Percentiles rank a stretch among this genome's conserved stretches.
Conservation (phyloP, 441 rosid genomes). For the Breynia disticha region DNA sequence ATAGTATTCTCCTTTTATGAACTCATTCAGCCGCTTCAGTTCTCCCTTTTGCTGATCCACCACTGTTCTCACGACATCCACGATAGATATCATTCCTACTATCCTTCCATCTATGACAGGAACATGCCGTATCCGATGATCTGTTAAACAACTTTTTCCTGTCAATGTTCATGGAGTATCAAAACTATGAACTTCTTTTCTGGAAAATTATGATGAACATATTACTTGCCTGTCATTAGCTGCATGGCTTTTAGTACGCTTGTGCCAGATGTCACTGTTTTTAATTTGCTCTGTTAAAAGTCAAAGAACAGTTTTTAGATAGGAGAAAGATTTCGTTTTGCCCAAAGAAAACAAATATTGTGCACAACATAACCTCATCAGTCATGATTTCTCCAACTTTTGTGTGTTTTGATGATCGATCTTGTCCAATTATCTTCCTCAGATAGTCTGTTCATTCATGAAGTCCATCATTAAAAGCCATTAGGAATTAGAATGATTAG, state of each 20-base stretch:
- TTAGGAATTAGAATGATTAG: neutral
- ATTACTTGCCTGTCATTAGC: slow-evolving; percentile 68
- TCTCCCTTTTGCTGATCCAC: slow-evolving; percentile 75
- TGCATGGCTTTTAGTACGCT: slow-evolving; percentile 75
- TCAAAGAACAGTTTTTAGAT: neutral
- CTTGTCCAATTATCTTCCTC: slow-evolving; percentile 58
- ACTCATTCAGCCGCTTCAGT: slow-evolving; percentile 56
- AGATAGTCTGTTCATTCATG: slow-evolving; percentile 48
- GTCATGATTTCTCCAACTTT: slow-evolving; percentile 85
- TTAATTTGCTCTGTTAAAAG: slow-evolving; percentile 43
- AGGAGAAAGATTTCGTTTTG: neutral
- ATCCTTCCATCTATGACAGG: slow-evolving; percentile 81
- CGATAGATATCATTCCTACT: slow-evolving; percentile 74
- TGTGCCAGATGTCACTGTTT: slow-evolving; percentile 64
- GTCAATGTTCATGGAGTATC: neutral
- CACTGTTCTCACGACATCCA: slow-evolving; percentile 63
- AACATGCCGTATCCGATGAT: slow-evolving; percentile 57
- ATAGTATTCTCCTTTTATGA: slow-evolving; percentile 63
- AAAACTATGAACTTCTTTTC: too few species aligned
- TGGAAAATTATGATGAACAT: too few species aligned
- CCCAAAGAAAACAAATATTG: neutral
- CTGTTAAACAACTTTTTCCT: slow-evolving; percentile 21
- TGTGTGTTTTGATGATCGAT: slow-evolving; percentile 56
- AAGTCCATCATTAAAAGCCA: slow-evolving; percentile 7
- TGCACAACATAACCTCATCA: slow-evolving; percentile 37